Percentiles rank a stretch among this genome's conserved stretches.
These are phyloP conservation scores for Amanita exitialis DNA, from an alignment of 768 basidiomycete genomes.

Conservation along the genomic window DNA sequence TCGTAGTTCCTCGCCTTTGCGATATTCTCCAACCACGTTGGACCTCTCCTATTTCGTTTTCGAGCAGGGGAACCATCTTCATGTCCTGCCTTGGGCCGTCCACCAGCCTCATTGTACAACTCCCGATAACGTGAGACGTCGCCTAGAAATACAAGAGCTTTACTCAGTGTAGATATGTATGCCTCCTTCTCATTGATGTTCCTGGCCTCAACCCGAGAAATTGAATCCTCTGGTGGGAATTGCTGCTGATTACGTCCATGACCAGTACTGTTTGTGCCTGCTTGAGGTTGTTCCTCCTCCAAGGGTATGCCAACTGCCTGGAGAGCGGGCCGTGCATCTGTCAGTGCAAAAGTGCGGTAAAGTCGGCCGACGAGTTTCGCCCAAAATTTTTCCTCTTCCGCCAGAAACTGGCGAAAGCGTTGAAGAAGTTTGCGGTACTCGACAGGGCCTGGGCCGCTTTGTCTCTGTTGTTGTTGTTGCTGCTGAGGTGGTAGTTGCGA, in stretches of 20 bases:
- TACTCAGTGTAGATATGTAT: conserved; percentile 71
- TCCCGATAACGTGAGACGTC: conserved; percentile 94
- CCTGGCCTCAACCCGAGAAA: conserved; percentile 24
- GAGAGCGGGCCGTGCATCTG: conserved; percentile 51
- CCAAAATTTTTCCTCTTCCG: conserved; percentile 91
- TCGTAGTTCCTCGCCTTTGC: conserved; percentile 61
- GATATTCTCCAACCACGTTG: conserved; percentile 30
- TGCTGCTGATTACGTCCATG: conserved; percentile 47
- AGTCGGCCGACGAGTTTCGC: conserved; percentile 67
- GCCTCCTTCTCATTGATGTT: conserved; percentile 45
- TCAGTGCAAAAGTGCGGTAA: conserved; percentile 60
- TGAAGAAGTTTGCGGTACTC: conserved; percentile 82
- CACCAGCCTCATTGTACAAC: conserved; percentile 68
- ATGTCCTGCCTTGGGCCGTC: conserved; percentile 57
- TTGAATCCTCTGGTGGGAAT: conserved; percentile 50
- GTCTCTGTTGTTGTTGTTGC: conserved; percentile 20
- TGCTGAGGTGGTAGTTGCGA: conserved; percentile 25
- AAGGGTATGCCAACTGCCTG: conserved; percentile 43
- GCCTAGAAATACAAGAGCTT: conserved; percentile 84
- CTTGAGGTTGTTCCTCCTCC: conserved; percentile 25
- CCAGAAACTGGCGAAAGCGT: conserved; percentile 83
- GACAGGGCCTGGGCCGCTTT: conserved; percentile 48
- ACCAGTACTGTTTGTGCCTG: conserved; percentile 13
- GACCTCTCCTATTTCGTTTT: conserved; percentile 34
- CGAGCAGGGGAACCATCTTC: conserved; percentile 40